Evolutionary conservation across 2,329 filamentous ascomycete species (phyloP).

Genomic region (Camillea tinctor): DNA sequence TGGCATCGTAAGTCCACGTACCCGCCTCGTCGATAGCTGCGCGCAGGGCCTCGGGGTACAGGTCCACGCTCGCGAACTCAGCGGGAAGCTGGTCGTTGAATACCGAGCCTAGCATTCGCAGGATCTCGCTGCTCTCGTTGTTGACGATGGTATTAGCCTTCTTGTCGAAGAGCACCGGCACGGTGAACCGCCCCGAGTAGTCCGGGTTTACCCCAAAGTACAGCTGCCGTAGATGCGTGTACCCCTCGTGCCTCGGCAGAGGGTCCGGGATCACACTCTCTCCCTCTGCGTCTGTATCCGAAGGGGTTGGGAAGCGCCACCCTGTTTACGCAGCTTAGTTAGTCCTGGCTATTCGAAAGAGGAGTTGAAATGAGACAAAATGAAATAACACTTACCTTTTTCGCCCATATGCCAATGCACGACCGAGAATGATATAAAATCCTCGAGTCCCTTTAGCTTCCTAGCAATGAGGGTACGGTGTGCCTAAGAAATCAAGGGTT

Average conservation of each 20-base stretch:
- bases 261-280: constrained; percentile 67
- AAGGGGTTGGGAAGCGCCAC: constrained; percentile 76
- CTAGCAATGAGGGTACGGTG: constrained; percentile 84
- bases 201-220: constrained; percentile 74
- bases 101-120: constrained; percentile 81
- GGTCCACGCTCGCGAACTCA: constrained; percentile 58
- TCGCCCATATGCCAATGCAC: constrained; percentile 87
- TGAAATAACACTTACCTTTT: constrained; percentile 45
- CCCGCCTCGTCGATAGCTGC: constrained; percentile 73
- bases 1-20: constrained; percentile 73
- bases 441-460: constrained; percentile 87
- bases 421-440: constrained; percentile 74
- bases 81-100: constrained; percentile 71
- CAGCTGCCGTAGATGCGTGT: constrained; percentile 70
- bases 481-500: constrained; percentile 45
- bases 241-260: constrained; percentile 66
- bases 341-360: neutral
- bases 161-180: constrained; percentile 83
- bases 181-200: constrained; percentile 80
- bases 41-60: constrained; percentile 67
- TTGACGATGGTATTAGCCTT: constrained; percentile 74
- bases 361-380: neutral
- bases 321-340: constrained; percentile 42
- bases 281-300: constrained; percentile 54
- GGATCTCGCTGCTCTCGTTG: constrained; percentile 91